Evolutionary conservation across 1,284 basidiomycete species (phyloP).

Genomic region (Malassezia equina): DNA sequence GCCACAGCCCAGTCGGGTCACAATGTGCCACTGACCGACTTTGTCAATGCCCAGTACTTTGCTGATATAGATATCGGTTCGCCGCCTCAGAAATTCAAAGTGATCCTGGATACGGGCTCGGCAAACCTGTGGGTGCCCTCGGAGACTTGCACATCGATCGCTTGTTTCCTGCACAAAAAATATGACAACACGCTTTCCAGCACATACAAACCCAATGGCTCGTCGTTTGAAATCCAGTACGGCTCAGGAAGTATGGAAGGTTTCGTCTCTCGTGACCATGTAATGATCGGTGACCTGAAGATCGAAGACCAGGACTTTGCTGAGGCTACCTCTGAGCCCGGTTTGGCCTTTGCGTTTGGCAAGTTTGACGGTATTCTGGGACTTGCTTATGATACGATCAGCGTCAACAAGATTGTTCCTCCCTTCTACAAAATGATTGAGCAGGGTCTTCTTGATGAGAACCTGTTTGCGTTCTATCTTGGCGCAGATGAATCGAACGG

Average conservation of each 20-base stretch:
- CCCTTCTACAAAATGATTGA: slow-evolving; percentile 93
- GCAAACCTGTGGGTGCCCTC: slow-evolving; percentile 93
- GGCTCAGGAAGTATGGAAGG: slow-evolving; percentile 96
- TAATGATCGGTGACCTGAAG: slow-evolving; percentile 73
- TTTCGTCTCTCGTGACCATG: slow-evolving; percentile 74
- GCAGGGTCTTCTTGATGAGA: slow-evolving; percentile 68
- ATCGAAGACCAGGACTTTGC: slow-evolving; percentile 80
- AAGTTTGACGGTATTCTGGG: slow-evolving; percentile 92
- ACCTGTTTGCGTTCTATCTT: slow-evolving; percentile 89
- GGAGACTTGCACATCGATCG: slow-evolving; percentile 77
- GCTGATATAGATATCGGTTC: slow-evolving; percentile 73
- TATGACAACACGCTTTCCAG: slow-evolving; percentile 75
- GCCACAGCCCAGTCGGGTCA: slow-evolving; percentile 63
- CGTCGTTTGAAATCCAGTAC: slow-evolving; percentile 84
- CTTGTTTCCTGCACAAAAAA: slow-evolving; percentile 92
- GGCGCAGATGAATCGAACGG: slow-evolving; percentile 77
- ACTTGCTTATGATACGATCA: slow-evolving; percentile 88
- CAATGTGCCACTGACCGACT: slow-evolving; percentile 80
- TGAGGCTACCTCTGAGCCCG: slow-evolving; percentile 91
- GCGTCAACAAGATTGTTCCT: slow-evolving; percentile 84
- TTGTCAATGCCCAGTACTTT: slow-evolving; percentile 96
- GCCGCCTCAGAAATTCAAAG: slow-evolving; percentile 64
- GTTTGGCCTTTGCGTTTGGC: slow-evolving; percentile 82
- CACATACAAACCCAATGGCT: slow-evolving; percentile 83
- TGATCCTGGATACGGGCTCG: slow-evolving; percentile 78